These are phyloP conservation scores for Typha latifolia DNA, from an alignment of 176 grass and related monocot genomes.

Conservation along the genomic window DNA sequence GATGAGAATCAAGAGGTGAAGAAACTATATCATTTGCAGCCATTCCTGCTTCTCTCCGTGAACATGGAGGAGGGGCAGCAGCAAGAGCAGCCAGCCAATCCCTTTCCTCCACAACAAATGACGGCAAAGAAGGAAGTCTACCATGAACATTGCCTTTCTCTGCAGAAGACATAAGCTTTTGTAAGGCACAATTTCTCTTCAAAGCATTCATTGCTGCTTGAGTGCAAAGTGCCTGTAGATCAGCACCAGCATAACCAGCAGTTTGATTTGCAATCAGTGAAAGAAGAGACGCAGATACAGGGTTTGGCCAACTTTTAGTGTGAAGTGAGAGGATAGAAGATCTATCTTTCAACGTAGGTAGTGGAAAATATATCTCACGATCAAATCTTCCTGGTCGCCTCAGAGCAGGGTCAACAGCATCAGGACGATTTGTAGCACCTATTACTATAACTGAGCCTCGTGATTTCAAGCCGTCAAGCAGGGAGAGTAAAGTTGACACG, in stretches of 20 bases:
- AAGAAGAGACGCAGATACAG: constrained; percentile 57
- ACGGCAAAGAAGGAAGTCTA: constrained; percentile 58
- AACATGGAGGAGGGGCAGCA: constrained; percentile 90
- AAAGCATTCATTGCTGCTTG: constrained; percentile 96
- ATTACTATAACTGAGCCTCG: constrained; percentile 96
- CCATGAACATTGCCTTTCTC: constrained; percentile 50
- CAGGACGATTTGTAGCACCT: constrained; percentile 87
- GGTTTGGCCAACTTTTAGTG: constrained; percentile 82
- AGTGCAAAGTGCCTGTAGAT: constrained; percentile 85
- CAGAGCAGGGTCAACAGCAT: constrained; percentile 93
- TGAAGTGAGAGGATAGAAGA: constrained; percentile 85
- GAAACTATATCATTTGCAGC: constrained; percentile 66
- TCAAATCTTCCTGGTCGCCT: constrained; percentile 96
- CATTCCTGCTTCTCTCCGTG: constrained; percentile 78
- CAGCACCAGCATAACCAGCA: constrained; percentile 88
- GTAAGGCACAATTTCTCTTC: constrained; percentile 68
- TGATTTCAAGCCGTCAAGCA: constrained; percentile 97
- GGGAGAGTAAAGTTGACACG: constrained; percentile 85
- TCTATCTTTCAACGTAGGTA: constrained; percentile 77
- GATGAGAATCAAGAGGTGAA: constrained; percentile 59
- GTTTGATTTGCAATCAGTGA: constrained; percentile 83
- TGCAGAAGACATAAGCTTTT: constrained; percentile 58
- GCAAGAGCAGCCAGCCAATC: constrained; percentile 84
- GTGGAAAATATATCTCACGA: constrained; percentile 93
- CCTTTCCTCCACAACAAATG: constrained; percentile 65